Evolutionary conservation across 1,284 basidiomycete species (phyloP).

Genomic region (Sporisorium scitamineum): DNA sequence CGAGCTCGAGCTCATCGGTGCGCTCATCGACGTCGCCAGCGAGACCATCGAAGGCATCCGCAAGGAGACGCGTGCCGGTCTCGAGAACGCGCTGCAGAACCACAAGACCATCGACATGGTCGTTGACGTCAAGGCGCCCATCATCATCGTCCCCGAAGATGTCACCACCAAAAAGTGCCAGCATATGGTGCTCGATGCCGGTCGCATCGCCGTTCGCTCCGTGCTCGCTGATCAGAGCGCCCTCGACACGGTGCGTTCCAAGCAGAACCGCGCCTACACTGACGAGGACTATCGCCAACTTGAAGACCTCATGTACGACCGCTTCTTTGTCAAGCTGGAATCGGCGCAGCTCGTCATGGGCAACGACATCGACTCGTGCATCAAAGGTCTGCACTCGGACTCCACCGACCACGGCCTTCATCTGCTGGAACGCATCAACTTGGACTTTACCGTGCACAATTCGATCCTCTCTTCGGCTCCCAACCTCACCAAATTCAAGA

Average conservation of each 20-base stretch:
- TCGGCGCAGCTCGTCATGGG: constrained; percentile 94
- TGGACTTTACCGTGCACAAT: constrained; percentile 90
- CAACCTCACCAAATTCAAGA: constrained; percentile 88
- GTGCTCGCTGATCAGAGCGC: constrained; percentile 87
- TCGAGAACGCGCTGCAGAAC: constrained; percentile 91
- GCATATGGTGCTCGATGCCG: constrained; percentile 93
- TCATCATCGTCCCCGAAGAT: constrained; percentile 93
- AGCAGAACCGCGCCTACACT: constrained; percentile 86
- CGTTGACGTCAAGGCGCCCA: constrained; percentile 95
- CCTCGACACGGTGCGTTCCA: constrained; percentile 83
- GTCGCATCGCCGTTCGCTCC: constrained; percentile 93
- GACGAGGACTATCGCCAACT: constrained; percentile 89
- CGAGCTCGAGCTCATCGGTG: constrained; percentile 91
- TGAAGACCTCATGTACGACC: constrained; percentile 97
- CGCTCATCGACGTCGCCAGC: constrained; percentile 81
- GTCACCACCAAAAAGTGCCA: constrained; percentile 82
- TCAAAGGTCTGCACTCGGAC: constrained; percentile 74
- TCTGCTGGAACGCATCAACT: constrained; percentile 88
- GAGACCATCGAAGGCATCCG: constrained; percentile 93
- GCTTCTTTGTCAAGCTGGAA: constrained; percentile 84
- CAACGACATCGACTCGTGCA: constrained; percentile 83
- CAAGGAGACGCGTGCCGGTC: constrained; percentile 92
- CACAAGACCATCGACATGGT: constrained; percentile 97
- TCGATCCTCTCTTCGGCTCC: constrained; percentile 90
- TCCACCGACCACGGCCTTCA: constrained; percentile 75